phyloP scores from a whole-genome alignment of 2,329 filamentous ascomycete species.

The Arthrobotrys sphaeroides region DNA sequence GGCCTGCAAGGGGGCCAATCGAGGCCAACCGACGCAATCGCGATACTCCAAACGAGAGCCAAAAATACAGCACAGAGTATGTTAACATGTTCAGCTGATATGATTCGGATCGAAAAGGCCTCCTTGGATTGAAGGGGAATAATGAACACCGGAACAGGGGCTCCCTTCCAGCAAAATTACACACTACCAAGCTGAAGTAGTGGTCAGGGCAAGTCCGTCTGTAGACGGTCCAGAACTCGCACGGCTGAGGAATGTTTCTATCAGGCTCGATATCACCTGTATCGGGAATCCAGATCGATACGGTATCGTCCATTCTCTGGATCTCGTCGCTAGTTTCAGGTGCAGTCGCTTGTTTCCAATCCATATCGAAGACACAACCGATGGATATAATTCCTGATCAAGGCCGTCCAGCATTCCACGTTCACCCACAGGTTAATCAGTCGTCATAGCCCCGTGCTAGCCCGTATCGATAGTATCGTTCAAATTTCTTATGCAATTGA shows the following conservation, averaged over 20 bases:
- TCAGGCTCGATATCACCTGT: background rate
- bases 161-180: background rate
- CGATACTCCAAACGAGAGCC: no score
- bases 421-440: no score
- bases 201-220: constrained; percentile 4
- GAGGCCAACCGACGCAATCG: background rate
- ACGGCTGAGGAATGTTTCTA: background rate
- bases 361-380: no score
- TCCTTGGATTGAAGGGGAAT: constrained; percentile 21
- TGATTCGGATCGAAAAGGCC: background rate
- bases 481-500: no score
- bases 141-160: constrained; percentile 22
- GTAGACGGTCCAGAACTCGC: constrained; percentile 39
- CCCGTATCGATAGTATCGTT: no score
- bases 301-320: no score
- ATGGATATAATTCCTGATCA: no score
- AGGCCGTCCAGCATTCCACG: no score
- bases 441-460: no score
- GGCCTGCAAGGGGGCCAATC: no score
- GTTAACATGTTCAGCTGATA: constrained; percentile 17
- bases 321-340: constrained; percentile 30
- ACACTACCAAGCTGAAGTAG: background rate
- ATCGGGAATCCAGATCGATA: background rate
- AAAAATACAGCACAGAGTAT: no score
- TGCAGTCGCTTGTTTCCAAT: background rate